These are phyloP conservation scores for Paraglomus occultum DNA, from an alignment of 192 early-diverging fungal genomes.

Conservation along the genomic window DNA sequence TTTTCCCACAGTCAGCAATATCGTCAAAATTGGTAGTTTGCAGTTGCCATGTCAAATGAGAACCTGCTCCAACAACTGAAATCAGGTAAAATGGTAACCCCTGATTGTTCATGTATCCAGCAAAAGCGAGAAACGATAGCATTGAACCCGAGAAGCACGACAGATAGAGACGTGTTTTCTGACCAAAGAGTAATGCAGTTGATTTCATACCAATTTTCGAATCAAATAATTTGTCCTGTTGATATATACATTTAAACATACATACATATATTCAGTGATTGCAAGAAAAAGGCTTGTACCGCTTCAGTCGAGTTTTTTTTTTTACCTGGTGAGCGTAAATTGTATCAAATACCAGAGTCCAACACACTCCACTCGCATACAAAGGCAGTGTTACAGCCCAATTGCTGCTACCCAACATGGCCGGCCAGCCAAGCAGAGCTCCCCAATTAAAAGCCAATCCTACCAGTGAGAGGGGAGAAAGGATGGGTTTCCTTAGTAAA, in stretches of 20 bases:
- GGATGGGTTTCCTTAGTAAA: neutral
- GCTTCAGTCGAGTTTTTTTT: neutral
- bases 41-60: constrained; percentile 84
- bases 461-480: constrained; percentile 2
- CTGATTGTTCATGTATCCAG: constrained; percentile 81
- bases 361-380: constrained; percentile 81
- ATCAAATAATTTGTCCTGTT: constrained; percentile 85
- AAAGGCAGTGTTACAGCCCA: constrained; percentile 76
- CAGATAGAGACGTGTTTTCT: constrained; percentile 64
- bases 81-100: constrained; percentile 70
- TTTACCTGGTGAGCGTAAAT: constrained; percentile 90
- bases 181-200: constrained; percentile 84
- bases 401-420: constrained; percentile 66
- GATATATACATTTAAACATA: constrained; percentile 26
- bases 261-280: neutral
- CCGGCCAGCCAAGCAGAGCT: constrained; percentile 83
- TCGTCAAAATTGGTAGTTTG: constrained; percentile 64
- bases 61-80: constrained; percentile 66
- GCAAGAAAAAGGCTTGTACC: neutral
- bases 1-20: constrained; percentile 63
- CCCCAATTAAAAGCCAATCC: constrained; percentile 94
- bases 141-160: constrained; percentile 69
- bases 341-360: constrained; percentile 97
- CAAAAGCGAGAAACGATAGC: constrained; percentile 62
- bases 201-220: constrained; percentile 83